Evolutionary conservation across 257 asterid genomes (phyloP), one percentile per base, ranked within the genome.

Genomic region (Pogostemon cablin): DNA sequence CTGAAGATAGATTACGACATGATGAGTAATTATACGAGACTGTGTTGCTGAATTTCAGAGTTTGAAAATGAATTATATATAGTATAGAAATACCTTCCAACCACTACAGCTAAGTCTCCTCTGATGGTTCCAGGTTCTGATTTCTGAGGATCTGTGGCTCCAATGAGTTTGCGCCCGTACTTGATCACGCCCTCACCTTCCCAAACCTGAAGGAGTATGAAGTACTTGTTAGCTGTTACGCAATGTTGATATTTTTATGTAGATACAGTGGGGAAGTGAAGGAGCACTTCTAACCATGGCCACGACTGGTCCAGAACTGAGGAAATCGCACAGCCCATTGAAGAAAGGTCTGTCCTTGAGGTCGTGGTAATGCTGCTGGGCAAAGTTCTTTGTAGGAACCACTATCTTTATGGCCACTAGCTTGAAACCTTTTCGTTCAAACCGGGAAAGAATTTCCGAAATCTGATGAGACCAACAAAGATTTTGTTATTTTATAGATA

Each of bases 91-190:
- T 84, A 92, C 99, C 98, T 95, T 81, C 98, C 98, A 5, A 95
- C 97, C 9, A 88, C 96, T 46, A 90, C 98, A 59, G 98, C 99
- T 69, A 95, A 82, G 67, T 95, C 99, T 57, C 99, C 99, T 79
- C 99, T 83, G 74, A 95, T 91, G 80, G 99, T 95, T 77, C 99
- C 99, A 42, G 99, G 99, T 79, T 95, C 99, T 25, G 99, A 95
- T 84, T 91, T 95, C 86, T 91, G 98, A 12, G 99, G 99, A 83
- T 95, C 99, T 0, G 99, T 95, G 56, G 98, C 99, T 68, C 99
- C 99, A 12, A 95, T 92, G 59, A 95, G 97, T 77, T 95, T 91
- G 55, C 98, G 90, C 25, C 99, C 98, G 2, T 95, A 91, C 75
- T 83, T 91, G 77, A 95, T 95, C 55, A 87, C 99, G 32, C 99